Evolutionary conservation across 306 rosid species (phyloP).

Genomic region (Corylus americana): DNA sequence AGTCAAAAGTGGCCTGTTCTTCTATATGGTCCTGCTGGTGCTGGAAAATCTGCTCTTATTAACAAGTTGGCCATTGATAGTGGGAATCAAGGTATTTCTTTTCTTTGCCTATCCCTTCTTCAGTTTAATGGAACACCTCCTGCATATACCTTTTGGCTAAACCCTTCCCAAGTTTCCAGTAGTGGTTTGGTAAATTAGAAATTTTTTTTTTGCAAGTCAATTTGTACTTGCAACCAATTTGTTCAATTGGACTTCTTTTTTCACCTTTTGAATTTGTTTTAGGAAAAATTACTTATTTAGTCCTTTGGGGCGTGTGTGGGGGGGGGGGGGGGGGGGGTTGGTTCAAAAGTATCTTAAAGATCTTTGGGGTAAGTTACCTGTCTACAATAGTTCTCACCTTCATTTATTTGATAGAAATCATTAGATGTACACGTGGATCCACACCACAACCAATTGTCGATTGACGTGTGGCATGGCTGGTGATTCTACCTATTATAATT

Average conservation of each 20-base stretch:
- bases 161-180: neutral
- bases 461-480: too few species aligned
- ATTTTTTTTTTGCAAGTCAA: neutral
- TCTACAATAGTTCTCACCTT: too few species aligned
- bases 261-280: neutral
- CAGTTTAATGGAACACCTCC: neutral
- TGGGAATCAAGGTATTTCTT: slow-evolving; percentile 44
- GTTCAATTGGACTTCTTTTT: neutral
- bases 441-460: too few species aligned
- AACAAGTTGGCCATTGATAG: slow-evolving; percentile 65
- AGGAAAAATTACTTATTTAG: too few species aligned
- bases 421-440: too few species aligned
- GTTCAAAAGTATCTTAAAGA: too few species aligned
- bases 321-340: too few species aligned
- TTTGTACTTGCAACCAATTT: neutral
- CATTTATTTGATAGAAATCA: too few species aligned
- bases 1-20: slow-evolving; percentile 92
- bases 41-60: slow-evolving; percentile 88
- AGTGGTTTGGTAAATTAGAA: neutral
- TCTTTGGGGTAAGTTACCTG: too few species aligned
- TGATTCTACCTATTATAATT: too few species aligned
- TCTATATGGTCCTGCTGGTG: slow-evolving; percentile 77
- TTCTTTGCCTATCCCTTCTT: neutral
- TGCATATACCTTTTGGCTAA: neutral
- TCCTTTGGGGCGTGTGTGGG: too few species aligned